A percentile compares a stretch with the other conserved stretches of the same genome.
Conservation (phyloP, 2,329 filamentous ascomycete species). For the Cladosporium sp. region DNA sequence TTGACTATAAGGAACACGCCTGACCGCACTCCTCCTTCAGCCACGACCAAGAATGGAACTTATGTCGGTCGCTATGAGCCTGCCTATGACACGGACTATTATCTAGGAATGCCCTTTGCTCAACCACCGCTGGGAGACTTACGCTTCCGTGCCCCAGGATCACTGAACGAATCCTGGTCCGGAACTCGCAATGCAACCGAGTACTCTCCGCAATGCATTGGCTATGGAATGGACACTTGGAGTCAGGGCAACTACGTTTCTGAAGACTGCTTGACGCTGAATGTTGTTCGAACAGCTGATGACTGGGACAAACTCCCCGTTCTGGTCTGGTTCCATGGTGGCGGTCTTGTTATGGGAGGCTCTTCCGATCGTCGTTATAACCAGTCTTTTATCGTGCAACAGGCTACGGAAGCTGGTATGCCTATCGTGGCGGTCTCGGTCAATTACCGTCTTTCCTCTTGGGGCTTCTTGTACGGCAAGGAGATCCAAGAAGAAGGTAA, state of each 20-base stretch:
- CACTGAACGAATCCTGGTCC: conserved; percentile 50
- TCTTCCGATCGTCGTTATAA: conserved; percentile 31
- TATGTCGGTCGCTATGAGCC: conserved; percentile 46
- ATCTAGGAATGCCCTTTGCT: conserved; percentile 59
- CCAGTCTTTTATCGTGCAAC: conserved; percentile 32
- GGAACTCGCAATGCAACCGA: conserved; percentile 44
- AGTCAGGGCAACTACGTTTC: conserved; percentile 29
- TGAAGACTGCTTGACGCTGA: conserved; percentile 31
- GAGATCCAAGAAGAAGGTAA: conserved; percentile 15
- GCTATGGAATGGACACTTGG: conserved; percentile 45
- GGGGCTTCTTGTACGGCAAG: conserved; percentile 41
- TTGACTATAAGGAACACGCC: background rate
- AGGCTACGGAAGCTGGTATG: conserved; percentile 27
- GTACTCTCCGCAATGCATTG: conserved; percentile 51
- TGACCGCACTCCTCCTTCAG: conserved; percentile 27
- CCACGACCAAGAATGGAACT: conserved; percentile 48
- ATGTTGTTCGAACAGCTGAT: conserved; percentile 25
- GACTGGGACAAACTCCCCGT: conserved; percentile 23
- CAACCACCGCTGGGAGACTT: conserved; percentile 55
- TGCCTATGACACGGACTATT: conserved; percentile 52
- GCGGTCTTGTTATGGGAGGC: conserved; percentile 27
- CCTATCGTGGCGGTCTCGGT: conserved; percentile 58
- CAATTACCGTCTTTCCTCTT: conserved; percentile 56
- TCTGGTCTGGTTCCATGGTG: conserved; percentile 31
- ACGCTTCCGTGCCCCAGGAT: conserved; percentile 55